Percentiles rank a stretch among this genome's conserved stretches.
Evolutionary conservation across 805 yeast species (phyloP).

Genomic region (Lipomyces japonicus): DNA sequence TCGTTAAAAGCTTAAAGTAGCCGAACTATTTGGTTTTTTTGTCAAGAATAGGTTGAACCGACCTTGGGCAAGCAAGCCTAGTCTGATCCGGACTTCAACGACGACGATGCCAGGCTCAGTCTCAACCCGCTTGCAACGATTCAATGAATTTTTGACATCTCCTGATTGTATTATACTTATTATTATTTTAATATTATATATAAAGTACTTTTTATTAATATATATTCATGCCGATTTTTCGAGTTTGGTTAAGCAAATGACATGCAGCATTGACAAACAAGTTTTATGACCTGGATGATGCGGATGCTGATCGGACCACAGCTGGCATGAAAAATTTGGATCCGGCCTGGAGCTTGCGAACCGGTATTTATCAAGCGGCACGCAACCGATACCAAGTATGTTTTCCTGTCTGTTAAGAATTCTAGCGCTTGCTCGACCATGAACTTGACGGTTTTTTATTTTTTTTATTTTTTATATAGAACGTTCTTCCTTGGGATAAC

Average conservation of each 20-base stretch:
- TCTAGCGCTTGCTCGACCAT: not conserved
- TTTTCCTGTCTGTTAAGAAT: not conserved
- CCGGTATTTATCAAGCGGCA: not conserved
- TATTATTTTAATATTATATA: not conserved
- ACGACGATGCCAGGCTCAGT: not conserved
- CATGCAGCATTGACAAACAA: not conserved
- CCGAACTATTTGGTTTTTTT: too few species aligned
- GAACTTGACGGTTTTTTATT: not conserved
- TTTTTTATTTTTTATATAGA: constrained; percentile 1
- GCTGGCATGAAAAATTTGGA: not conserved
- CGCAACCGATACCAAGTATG: constrained; percentile 6
- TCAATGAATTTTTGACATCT: not conserved
- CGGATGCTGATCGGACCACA: not conserved
- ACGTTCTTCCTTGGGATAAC: constrained; percentile 72
- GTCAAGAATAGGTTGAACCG: too few species aligned
- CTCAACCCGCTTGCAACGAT: not conserved
- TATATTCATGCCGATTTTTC: not conserved
- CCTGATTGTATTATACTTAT: not conserved
- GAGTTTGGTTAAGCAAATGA: too few species aligned
- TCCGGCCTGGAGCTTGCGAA: constrained; percentile 1
- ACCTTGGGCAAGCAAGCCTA: too few species aligned
- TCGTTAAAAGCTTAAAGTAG: too few species aligned
- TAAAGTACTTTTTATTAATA: not conserved
- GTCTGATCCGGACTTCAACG: not conserved
- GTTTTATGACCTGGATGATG: constrained; percentile 2